Evolutionary conservation across 2,329 filamentous ascomycete genomes (phyloP), one percentile per base, ranked within the genome.

Genomic region (Dactylellina parvicollis): DNA sequence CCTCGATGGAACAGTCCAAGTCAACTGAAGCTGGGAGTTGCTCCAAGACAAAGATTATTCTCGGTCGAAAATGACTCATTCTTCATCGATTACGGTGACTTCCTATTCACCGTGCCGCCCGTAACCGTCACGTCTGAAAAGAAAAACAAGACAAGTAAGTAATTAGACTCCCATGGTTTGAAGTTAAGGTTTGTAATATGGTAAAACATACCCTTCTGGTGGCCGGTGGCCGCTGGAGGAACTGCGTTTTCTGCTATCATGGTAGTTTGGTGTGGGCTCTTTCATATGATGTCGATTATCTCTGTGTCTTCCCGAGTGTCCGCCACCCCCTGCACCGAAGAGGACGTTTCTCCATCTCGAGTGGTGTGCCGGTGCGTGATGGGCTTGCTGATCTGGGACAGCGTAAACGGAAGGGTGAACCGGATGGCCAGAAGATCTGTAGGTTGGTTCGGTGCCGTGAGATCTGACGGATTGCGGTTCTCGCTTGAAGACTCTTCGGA

Each of bases 41-140:
- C n/a, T n/a, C n/a, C n/a, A n/a, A n/a, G n/a, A n/a, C n/a, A n/a
- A n/a, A n/a, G n/a, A n/a, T n/a, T n/a, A n/a, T n/a, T n/a, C n/a
- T n/a, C n/a, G n/a, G n/a, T n/a, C n/a, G n/a, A n/a, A 38, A 18
- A 47, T n/a, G 32, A 36, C 56, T 70, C 49, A 62, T 46, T 64
- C 66, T 57, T 57, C 57, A 44, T 64, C 50, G 44, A 57, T 38
- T n/a, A 64, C 52, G 50, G 66, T 64, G 46, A 72, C 57, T 59
- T 56, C 34, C 66, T 72, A 64, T 50, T 57, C 26, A 54, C 65
- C 52, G 52, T 34, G 40, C 50, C 57, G 57, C 42, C 66, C 59
- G 34, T 72, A 64, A 52, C 66, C 66, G 20, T 64, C 57, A 52
- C 52, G 40, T 52, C 66, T 72, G 46, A 16, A 32, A 26, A 18